Evolutionary conservation across 495 filamentous ascomycete species (phyloP).

Genomic region (Penicillium manginii): DNA sequence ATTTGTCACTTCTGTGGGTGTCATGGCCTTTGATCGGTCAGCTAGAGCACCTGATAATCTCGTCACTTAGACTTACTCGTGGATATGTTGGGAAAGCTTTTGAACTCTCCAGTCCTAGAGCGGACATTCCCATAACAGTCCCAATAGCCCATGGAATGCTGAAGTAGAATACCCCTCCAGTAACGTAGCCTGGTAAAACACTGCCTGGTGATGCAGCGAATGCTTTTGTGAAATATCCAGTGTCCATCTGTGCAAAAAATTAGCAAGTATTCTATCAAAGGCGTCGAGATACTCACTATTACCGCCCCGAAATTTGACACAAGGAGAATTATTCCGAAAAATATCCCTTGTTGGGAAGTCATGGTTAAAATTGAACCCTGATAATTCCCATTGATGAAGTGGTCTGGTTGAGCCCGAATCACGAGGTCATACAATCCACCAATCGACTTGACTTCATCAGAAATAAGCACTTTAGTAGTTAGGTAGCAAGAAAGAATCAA

Average conservation of each 20-base stretch:
- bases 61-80: background rate
- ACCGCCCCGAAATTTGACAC: constrained; percentile 57
- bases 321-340: constrained; percentile 96
- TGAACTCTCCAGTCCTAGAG: constrained; percentile 74
- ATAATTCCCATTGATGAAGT: constrained; percentile 85
- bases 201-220: background rate
- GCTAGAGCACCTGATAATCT: background rate
- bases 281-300: constrained; percentile 55
- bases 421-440: constrained; percentile 82
- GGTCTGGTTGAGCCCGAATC: constrained; percentile 65
- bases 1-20: constrained; percentile 50
- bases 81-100: background rate
- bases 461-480: constrained; percentile 60
- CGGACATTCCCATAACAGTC: constrained; percentile 2
- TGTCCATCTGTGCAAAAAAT: constrained; percentile 1
- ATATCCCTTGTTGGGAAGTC: constrained; percentile 80
- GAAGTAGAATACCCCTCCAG: constrained; percentile 1
- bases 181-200: constrained; percentile 4
- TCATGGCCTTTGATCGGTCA: background rate
- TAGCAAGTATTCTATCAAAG: background rate
- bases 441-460: constrained; percentile 62
- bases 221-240: constrained; percentile 9
- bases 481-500: constrained; percentile 85
- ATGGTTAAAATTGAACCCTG: constrained; percentile 89
- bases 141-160: constrained; percentile 1